Evolutionary conservation across 169 alveolate species (phyloP), one percentile per base, ranked within the genome.

Genomic region (Theileria annulata): DNA sequence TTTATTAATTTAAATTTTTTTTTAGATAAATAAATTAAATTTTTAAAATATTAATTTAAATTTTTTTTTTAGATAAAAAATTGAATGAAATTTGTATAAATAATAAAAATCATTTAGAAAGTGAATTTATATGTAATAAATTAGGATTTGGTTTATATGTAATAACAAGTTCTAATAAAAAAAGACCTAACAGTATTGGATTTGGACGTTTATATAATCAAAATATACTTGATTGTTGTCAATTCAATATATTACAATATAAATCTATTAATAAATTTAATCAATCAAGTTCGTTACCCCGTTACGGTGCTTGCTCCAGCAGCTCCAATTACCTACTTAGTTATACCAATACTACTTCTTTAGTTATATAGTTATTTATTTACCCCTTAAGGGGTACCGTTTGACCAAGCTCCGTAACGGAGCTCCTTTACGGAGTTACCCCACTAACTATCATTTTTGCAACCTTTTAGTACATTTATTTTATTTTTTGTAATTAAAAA

Each of bases 101-200:
- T 54, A 56, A 35, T 42, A 54, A 73, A 1, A 81, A 81, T 60
- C 88, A 81, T 67, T 37, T 71, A 31, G 27, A 74, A 33, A 78
- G 85, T 1, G 88, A 66, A 25, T 28, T 56, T 56, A 62, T 81
- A 4, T 74, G 77, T 79, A 67, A 63, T 60, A 70, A 77, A 9
- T 25, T 81, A 60, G 71, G 68, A 0, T 83, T 83, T 23, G 90
- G 90, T 21, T 80, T 83, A 30, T 83, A 83, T 59, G 71, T 75
- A 10, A 77, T 83, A 0, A 87, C 87, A 12, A 76, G 73, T 66
- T 83, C 90, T 33, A 83, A 76, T 51, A 83, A 83, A 56, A 80
- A 83, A 35, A 10, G 86, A 27, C 90, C 90, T 8, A 69, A 75
- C 79, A 71, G 77, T 51, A 12, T 83, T 35, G 90, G 86, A 8